Evolutionary conservation across 2,329 filamentous ascomycete species (phyloP).

Genomic region (Chaetothyriales sp.): DNA sequence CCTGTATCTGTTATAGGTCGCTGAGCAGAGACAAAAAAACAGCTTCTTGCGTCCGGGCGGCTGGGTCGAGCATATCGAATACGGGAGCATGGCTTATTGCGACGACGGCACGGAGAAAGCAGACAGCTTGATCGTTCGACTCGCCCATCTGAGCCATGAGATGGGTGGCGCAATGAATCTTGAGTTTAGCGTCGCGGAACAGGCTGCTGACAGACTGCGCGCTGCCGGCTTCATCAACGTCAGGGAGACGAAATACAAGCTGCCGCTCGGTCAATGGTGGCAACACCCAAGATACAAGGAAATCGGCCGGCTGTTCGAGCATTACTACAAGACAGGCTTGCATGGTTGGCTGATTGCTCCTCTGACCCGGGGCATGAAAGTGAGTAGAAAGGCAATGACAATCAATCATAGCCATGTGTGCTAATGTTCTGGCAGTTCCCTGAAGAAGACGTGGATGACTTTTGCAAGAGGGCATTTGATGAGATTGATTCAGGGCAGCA

Average conservation of each 20-base stretch:
- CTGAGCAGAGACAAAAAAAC: constrained; percentile 18
- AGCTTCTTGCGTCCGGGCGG: constrained; percentile 21
- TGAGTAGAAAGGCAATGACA: constrained; percentile 7
- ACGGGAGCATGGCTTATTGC: constrained; percentile 11
- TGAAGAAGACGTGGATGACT: constrained; percentile 17
- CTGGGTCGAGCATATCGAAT: constrained; percentile 24
- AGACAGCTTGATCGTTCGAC: constrained; percentile 13
- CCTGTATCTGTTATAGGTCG: background rate
- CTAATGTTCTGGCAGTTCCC: constrained; percentile 17
- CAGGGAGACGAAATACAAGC: constrained; percentile 26
- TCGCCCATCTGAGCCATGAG: constrained; percentile 10
- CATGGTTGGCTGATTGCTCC: constrained; percentile 19
- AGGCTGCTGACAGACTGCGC: constrained; percentile 20
- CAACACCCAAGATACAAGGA: constrained; percentile 25
- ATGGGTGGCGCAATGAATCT: constrained; percentile 15
- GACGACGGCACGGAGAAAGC: constrained; percentile 16
- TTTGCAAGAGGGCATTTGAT: constrained; percentile 10
- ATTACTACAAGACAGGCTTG: constrained; percentile 19
- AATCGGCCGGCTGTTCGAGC: constrained; percentile 21
- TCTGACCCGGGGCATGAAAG: constrained; percentile 16
- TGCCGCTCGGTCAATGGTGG: constrained; percentile 30
- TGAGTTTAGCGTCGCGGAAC: constrained; percentile 15
- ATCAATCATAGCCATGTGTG: background rate
- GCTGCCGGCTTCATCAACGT: constrained; percentile 32
- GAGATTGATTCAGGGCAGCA: constrained; percentile 12